Evolutionary conservation across 1,139 yeast species (phyloP).

Genomic region (Saccharomyces pastorianus): DNA sequence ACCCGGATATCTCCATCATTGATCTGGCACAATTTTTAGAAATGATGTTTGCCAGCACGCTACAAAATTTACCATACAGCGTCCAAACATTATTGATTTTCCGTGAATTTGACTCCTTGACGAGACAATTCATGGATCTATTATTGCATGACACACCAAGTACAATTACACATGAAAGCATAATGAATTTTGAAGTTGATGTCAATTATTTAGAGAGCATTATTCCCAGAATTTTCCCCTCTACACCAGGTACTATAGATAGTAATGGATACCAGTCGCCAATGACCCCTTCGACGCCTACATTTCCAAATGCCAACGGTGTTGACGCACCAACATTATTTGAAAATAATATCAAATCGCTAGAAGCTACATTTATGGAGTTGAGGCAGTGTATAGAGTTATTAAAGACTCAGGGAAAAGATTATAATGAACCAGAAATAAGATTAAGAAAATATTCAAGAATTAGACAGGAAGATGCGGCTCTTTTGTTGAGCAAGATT

Average conservation of each 20-base stretch:
- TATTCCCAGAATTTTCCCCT: slow-evolving; percentile 37
- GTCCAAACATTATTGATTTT: slow-evolving; percentile 73
- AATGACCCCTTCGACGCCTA: slow-evolving; percentile 3
- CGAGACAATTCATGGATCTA: slow-evolving; percentile 58
- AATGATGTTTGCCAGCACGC: slow-evolving; percentile 77
- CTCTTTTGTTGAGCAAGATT: slow-evolving; percentile 40
- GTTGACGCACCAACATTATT: slow-evolving; percentile 30
- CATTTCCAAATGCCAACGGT: slow-evolving; percentile 15
- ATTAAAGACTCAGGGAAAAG: slow-evolving; percentile 44
- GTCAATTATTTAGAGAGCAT: slow-evolving; percentile 50
- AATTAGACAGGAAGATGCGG: slow-evolving; percentile 53
- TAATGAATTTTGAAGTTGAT: slow-evolving; percentile 56
- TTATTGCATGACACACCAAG: slow-evolving; percentile 44
- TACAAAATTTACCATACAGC: slow-evolving; percentile 70
- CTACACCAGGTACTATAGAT: slow-evolving; percentile 4
- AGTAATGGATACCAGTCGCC: slow-evolving; percentile 1
- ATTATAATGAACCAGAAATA: slow-evolving; percentile 44
- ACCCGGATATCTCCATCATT: slow-evolving; percentile 67
- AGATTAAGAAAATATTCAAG: slow-evolving; percentile 56
- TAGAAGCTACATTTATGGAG: slow-evolving; percentile 49
- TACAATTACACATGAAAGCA: slow-evolving; percentile 40
- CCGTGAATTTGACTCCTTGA: slow-evolving; percentile 79
- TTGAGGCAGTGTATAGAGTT: slow-evolving; percentile 57
- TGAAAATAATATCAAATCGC: slow-evolving; percentile 32
- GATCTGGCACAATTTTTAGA: slow-evolving; percentile 87